Evolutionary conservation across 192 early-diverging fungal genomes (phyloP).

Genomic region (Backusella macrospora): DNA sequence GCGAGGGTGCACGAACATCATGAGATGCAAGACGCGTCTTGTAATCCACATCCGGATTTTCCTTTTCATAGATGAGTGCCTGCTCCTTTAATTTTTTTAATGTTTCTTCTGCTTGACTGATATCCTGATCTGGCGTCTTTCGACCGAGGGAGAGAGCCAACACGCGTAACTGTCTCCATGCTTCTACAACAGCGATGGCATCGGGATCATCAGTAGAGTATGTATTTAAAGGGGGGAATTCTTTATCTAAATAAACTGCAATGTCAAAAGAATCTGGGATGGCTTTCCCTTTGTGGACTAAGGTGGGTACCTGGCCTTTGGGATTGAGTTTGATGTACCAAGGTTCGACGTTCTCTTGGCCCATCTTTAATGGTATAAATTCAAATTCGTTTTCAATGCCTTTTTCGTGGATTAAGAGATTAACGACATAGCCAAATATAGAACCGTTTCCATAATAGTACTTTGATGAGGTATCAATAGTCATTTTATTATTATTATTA

Average conservation of each 20-base stretch:
- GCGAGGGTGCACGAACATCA: neutral
- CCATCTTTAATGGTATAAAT: neutral
- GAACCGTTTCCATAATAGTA: neutral
- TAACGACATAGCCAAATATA: neutral
- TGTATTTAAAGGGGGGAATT: neutral
- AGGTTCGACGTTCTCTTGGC: conserved; percentile 16
- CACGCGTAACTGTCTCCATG: conserved; percentile 2
- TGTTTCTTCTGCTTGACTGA: neutral
- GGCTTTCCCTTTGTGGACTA: neutral
- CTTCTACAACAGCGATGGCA: neutral
- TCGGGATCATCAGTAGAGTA: neutral
- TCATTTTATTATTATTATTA: neutral
- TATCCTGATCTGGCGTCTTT: neutral
- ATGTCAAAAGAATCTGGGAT: conserved; percentile 12
- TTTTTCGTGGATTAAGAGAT: neutral
- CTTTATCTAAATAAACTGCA: neutral
- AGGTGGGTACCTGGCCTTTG: conserved; percentile 23
- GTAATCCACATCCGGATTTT: neutral
- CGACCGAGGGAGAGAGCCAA: neutral
- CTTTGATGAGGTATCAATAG: neutral
- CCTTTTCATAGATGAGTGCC: neutral
- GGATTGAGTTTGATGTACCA: conserved; percentile 26
- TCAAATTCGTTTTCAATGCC: conserved; percentile 11
- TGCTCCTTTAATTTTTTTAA: neutral
- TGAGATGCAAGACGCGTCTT: neutral